Percentiles rank a stretch among this genome's conserved stretches.
Evolutionary conservation across 1,284 basidiomycete genomes (phyloP).

Genomic region (Rhodotorula sp.): DNA sequence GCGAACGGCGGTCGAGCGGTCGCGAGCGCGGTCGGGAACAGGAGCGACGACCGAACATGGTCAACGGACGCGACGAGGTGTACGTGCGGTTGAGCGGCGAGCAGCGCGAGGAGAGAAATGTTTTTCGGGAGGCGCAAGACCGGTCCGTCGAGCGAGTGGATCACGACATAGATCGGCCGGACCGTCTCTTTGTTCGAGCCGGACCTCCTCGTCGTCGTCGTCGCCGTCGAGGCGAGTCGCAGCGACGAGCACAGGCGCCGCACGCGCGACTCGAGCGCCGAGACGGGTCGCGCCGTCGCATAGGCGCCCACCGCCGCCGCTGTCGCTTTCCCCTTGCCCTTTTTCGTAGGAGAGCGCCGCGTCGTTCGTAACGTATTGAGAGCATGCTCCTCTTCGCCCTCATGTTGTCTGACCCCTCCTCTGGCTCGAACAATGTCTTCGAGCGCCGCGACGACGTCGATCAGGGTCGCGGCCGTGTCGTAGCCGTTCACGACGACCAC

Average conservation of each 20-base stretch:
- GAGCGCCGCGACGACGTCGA: constrained; percentile 68
- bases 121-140: constrained; percentile 63
- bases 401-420: not conserved
- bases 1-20: constrained; percentile 41
- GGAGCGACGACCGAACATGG: constrained; percentile 72
- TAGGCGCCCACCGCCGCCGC: constrained; percentile 45
- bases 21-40: constrained; percentile 57
- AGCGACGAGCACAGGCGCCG: constrained; percentile 29
- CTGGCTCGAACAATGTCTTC: constrained; percentile 48
- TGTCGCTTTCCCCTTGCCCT: constrained; percentile 33
- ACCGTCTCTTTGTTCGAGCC: not conserved
- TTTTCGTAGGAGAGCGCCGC: not conserved
- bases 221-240: not conserved
- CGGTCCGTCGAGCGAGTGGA: constrained; percentile 83
- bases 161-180: constrained; percentile 65
- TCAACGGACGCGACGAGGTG: constrained; percentile 80
- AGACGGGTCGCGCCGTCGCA: constrained; percentile 17
- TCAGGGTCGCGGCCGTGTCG: constrained; percentile 66
- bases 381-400: not conserved
- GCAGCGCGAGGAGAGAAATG: constrained; percentile 63
- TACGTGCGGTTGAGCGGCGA: constrained; percentile 68
- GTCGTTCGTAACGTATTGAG: not conserved
- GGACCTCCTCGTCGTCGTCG: not conserved
- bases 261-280: constrained; percentile 41
- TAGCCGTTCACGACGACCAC: constrained; percentile 78